A percentile compares a stretch with the other conserved stretches of the same genome.
These are phyloP conservation scores for Herpetomonas tarakana DNA, from an alignment of 208 protist species.

Conservation along the genomic window DNA sequence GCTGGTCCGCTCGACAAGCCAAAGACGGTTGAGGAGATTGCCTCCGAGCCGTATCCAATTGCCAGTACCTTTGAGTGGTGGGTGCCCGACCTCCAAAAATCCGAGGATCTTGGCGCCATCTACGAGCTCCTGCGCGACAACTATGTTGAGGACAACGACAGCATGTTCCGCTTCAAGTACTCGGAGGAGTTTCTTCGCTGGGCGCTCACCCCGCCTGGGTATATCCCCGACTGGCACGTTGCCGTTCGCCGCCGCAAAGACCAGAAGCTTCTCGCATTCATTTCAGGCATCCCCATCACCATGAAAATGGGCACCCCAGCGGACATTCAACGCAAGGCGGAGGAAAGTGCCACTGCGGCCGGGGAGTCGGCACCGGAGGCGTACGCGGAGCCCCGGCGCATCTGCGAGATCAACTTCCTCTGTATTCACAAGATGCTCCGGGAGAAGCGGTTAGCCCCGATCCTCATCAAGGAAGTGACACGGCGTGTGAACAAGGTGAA, in stretches of 20 bases:
- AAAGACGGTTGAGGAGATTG: slow-evolving; percentile 86
- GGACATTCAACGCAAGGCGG: slow-evolving; percentile 1
- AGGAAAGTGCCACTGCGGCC: slow-evolving; percentile 11
- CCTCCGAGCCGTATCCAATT: slow-evolving; percentile 86
- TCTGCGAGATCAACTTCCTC: slow-evolving; percentile 99
- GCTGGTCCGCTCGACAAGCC: slow-evolving; percentile 59
- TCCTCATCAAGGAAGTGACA: slow-evolving; percentile 99
- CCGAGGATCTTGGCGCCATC: slow-evolving; percentile 69
- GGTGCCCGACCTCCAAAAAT: slow-evolving; percentile 81
- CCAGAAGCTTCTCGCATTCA: slow-evolving; percentile 96
- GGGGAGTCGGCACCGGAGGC: slow-evolving; percentile 2
- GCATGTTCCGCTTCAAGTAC: slow-evolving; percentile 99
- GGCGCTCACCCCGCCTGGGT: slow-evolving; percentile 97
- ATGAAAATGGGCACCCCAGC: slow-evolving; percentile 70
- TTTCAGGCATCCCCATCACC: slow-evolving; percentile 94
- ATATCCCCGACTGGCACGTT: slow-evolving; percentile 95
- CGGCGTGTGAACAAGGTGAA: slow-evolving; percentile 95
- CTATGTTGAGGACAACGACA: slow-evolving; percentile 99
- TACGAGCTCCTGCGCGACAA: slow-evolving; percentile 97
- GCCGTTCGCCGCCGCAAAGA: slow-evolving; percentile 92
- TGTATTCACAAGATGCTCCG: slow-evolving; percentile 99
- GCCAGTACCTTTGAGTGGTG: slow-evolving; percentile 95
- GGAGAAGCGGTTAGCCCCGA: slow-evolving; percentile 96
- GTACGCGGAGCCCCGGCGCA: slow-evolving; percentile 55
- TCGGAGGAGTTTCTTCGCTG: slow-evolving; percentile 97